Conservation (phyloP, 148 eudicot species). For the Nepenthes mirabilis region DNA sequence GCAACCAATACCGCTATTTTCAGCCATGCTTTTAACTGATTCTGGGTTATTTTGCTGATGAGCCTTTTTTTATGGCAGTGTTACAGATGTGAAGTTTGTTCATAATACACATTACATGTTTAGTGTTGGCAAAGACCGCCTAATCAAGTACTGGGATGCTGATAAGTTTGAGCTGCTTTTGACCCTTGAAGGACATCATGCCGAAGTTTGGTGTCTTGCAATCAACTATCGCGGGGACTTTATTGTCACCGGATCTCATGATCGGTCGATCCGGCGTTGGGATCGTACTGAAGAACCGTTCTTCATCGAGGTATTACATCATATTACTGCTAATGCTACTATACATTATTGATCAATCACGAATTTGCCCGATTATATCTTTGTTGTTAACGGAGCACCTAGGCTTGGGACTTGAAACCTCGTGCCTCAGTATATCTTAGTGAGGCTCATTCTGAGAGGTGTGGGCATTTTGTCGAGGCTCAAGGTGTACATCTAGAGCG, state of each 20-base stretch:
- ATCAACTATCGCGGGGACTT: constrained; percentile 95
- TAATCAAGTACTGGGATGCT: constrained; percentile 95
- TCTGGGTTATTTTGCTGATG: constrained; percentile 5
- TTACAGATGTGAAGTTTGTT: constrained; percentile 92
- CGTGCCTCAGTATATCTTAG: no score
- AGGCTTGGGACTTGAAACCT: no score
- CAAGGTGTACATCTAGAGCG: no score
- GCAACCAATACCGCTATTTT: no score
- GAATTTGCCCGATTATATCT: background rate
- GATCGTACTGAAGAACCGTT: constrained; percentile 97
- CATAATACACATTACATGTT: constrained; percentile 82
- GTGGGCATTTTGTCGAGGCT: no score
- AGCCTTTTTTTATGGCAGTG: constrained; percentile 39
- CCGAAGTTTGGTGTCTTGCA: constrained; percentile 84
- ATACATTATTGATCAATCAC: background rate
- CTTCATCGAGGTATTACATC: constrained; percentile 64
- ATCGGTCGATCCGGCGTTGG: constrained; percentile 91
- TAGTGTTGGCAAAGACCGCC: constrained; percentile 92
- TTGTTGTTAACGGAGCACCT: background rate
- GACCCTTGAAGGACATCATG: constrained; percentile 93
- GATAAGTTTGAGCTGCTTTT: constrained; percentile 96
- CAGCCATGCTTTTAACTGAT: background rate
- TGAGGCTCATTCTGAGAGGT: no score
- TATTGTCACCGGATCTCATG: constrained; percentile 93
- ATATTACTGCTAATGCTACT: background rate